Base-by-base conservation (phyloP, 805 yeast genomes). In the Myxozyma lipomycoides region DNA sequence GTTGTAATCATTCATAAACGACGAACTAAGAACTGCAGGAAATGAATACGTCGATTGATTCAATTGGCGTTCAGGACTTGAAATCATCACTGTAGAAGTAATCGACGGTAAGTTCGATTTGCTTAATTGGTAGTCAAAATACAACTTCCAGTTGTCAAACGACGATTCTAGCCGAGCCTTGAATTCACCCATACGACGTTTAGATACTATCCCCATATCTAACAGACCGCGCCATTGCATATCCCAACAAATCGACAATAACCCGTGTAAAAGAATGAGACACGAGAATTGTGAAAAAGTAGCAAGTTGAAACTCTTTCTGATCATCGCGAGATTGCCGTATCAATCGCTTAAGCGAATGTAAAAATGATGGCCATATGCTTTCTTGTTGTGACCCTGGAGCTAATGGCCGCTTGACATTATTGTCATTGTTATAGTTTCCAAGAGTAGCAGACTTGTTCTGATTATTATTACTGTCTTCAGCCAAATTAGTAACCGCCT, bases 251-350 rank as follows among this genome's bases (percentile, higher is more conserved):
- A 70, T 58, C 38, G 64, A 60, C 37, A 70, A 58, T 24, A 69
- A 51, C 0, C 75, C 75, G 53, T 71, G 73, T 5, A 72, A 60
- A 25, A 72, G 56, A 22, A 72, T 64, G n/a, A 60, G 62, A 36
- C 75, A 58, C 3, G 73, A 66, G 51, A 66, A 72, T 47, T 65
- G 71, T 3, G 73, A 67, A 21, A 49, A 38, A 7, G 34, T 45
- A 5, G 56, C 47, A 17, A 45, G 47, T 24, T 55, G 53, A 30
- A 46, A 49, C 28, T 48, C 51, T 23, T 48, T 55, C 43, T 45
- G 54, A 30, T 51, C 53, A 7, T 45, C 51, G 15, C 28, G 24
- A 18, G 59, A 48, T n/a, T 41, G 46, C 1, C 58, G 52, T 15
- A 55, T 55, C 19, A 55, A 28, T 3, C 58, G 49, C 32, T 58